A percentile compares a stretch with the other conserved stretches of the same genome.
These are phyloP conservation scores for Melaleuca quinquenervia DNA, from an alignment of 345 rosid genomes.

Conservation along the genomic window DNA sequence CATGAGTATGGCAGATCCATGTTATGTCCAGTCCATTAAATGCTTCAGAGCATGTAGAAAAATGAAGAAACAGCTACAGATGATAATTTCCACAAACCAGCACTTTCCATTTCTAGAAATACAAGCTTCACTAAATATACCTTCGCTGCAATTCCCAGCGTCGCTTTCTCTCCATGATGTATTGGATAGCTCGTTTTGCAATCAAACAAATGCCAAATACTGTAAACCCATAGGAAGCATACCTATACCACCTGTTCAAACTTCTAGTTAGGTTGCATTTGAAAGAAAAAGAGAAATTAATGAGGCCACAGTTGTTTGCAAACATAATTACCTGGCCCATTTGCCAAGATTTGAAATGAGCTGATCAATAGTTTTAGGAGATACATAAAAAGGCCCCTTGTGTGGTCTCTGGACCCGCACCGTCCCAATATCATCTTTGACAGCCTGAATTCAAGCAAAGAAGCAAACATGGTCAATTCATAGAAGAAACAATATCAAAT, in stretches of 20 bases:
- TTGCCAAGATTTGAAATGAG: conserved; percentile 55
- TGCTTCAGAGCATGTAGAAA: neutral
- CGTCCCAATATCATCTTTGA: conserved; percentile 81
- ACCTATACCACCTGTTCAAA: conserved; percentile 60
- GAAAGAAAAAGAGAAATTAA: neutral
- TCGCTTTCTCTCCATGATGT: conserved; percentile 50
- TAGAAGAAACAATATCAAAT: neutral
- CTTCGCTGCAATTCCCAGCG: conserved; percentile 38
- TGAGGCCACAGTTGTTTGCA: neutral
- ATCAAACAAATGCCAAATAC: conserved; percentile 55
- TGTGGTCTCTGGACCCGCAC: conserved; percentile 71
- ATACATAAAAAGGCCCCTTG: conserved; percentile 84
- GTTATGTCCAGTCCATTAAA: neutral
- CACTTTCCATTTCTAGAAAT: neutral
- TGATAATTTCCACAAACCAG: neutral
- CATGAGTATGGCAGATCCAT: neutral
- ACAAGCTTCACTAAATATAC: conserved; percentile 11
- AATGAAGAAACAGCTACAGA: neutral
- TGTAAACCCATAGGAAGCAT: conserved; percentile 61
- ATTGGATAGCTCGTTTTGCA: conserved; percentile 39
- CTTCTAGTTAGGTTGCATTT: neutral
- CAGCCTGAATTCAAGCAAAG: conserved; percentile 33
- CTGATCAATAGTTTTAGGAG: conserved; percentile 65
- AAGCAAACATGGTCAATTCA: neutral
- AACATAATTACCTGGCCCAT: conserved; percentile 57